phyloP scores from a whole-genome alignment of 2,329 filamentous ascomycete species.

The Tricladium varicosporioides region DNA sequence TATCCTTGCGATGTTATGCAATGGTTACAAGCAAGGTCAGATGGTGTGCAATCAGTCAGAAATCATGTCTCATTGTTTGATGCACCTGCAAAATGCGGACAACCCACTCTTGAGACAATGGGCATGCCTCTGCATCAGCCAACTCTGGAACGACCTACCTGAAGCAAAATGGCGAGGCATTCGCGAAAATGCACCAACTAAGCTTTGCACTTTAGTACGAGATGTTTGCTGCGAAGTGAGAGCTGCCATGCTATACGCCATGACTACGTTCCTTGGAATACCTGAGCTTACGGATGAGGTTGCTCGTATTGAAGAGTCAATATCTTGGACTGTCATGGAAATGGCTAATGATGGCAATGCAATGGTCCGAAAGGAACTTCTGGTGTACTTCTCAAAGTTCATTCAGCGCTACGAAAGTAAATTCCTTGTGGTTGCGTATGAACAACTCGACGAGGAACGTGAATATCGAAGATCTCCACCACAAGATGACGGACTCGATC shows the following conservation, averaged over 20 bases:
- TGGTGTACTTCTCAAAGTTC: constrained; percentile 92
- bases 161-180: constrained; percentile 98
- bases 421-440: constrained; percentile 87
- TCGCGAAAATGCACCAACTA: constrained; percentile 73
- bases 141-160: constrained; percentile 86
- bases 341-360: constrained; percentile 94
- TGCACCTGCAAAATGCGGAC: constrained; percentile 79
- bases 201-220: constrained; percentile 75
- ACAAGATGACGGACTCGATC: constrained; percentile 52
- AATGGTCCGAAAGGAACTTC: constrained; percentile 87
- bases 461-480: constrained; percentile 61
- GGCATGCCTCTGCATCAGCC: constrained; percentile 92
- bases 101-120: constrained; percentile 90
- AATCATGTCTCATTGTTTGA: constrained; percentile 83
- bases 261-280: constrained; percentile 92
- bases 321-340: constrained; percentile 84
- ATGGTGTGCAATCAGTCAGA: constrained; percentile 88
- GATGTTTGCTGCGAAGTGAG: constrained; percentile 91
- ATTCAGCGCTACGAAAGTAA: constrained; percentile 88
- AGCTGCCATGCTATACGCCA: constrained; percentile 86
- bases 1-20: constrained; percentile 95
- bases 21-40: constrained; percentile 87
- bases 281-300: constrained; percentile 90
- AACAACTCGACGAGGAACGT: constrained; percentile 83
- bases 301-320: constrained; percentile 83